Base-by-base conservation (phyloP, 2,329 filamentous ascomycete species). In the Colletotrichum orchidophilum region DNA sequence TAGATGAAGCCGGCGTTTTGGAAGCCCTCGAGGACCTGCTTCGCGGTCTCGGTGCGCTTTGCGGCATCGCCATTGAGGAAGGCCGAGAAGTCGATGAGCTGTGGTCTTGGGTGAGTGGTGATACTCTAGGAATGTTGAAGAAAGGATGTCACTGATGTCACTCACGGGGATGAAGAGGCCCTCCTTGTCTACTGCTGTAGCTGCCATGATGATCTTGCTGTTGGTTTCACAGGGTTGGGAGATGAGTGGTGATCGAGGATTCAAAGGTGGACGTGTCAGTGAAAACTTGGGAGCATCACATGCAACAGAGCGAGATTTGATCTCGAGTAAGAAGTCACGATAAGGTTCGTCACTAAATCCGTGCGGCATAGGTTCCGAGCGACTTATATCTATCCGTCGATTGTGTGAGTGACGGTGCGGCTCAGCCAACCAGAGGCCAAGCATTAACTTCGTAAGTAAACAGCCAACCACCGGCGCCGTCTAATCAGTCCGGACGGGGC, bases 1-100 rank as follows among this genome's bases (percentile, higher is more conserved):
- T 97, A 97, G 78, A 98, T 89, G 85, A 98, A 97, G 68, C 95
- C 95, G 2, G 95, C 93, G 1, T 88, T 92, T 76, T 95, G 93
- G 84, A 98, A 97, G 52, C 94, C 95, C 63, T 90, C 79, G 13
- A 96, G 90, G 75, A 97, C 91, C 50, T 92, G 89, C 63, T 90
- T 82, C 26, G 94, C 95, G 1, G 93, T 90, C 53, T 87, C 82
- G 61, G 87, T 83, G 75, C 92, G 92, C 75, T 92, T 84, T 11
- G 85, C 76, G 0, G 88, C 83, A 24, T 87, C 86, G 39, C 92
- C 92, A 68, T 86, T 81, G 27, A 94, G 88, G 81, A 95, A 96
- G 53, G 86, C 86, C 13, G 89, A 90, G 79, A 97, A 95, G 85
- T 97, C 91, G 78, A 95, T 93, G 76, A 95, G 87, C 93, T 95